phyloP scores from a whole-genome alignment of 192 early-diverging fungal genomes.

The Backusella morwellensis region DNA sequence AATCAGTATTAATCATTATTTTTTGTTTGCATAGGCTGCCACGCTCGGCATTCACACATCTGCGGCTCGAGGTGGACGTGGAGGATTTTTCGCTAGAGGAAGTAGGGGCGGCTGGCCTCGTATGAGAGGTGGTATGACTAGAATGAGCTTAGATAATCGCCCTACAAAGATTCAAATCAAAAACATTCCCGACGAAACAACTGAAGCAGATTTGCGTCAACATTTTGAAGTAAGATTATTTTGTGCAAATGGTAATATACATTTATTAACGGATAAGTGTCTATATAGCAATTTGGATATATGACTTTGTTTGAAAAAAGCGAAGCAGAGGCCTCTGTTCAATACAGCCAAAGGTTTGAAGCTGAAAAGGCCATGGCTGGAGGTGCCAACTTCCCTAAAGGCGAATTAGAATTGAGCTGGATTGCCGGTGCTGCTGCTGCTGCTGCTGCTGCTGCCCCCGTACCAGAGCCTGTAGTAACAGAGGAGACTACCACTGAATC shows the following conservation, averaged over 20 bases:
- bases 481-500: background rate
- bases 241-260: background rate
- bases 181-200: slow-evolving; percentile 43
- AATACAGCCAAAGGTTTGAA: slow-evolving; percentile 29
- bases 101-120: slow-evolving; percentile 42
- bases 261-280: background rate
- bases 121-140: slow-evolving; percentile 34
- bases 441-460: background rate
- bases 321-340: slow-evolving; percentile 11
- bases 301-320: slow-evolving; percentile 11
- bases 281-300: slow-evolving; percentile 18
- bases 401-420: slow-evolving; percentile 17
- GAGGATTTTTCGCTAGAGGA: slow-evolving; percentile 41
- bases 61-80: slow-evolving; percentile 47
- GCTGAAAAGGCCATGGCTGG: slow-evolving; percentile 33
- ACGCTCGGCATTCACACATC: slow-evolving; percentile 31
- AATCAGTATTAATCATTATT: background rate
- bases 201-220: slow-evolving; percentile 39
- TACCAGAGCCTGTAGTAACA: background rate
- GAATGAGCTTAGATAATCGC: slow-evolving; percentile 64
- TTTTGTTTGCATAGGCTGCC: slow-evolving; percentile 29
- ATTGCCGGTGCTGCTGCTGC: background rate
- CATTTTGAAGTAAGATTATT: slow-evolving; percentile 64
- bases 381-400: slow-evolving; percentile 15
- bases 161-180: slow-evolving; percentile 66